Conservation (phyloP, 192 early-diverging fungal species). For the Kickxella alabastrina region DNA sequence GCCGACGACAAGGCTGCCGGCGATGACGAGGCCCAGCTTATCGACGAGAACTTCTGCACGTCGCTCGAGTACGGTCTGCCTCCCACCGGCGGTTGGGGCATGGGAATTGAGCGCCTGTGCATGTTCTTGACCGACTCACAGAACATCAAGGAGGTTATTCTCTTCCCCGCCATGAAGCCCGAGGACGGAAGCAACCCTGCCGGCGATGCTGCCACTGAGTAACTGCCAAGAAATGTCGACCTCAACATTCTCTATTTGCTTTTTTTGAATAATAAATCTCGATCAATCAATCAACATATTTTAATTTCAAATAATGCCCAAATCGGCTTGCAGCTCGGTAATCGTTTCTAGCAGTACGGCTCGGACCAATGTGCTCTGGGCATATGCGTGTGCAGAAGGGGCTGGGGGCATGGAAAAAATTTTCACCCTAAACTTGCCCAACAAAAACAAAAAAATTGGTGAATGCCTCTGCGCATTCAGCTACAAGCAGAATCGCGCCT, state of each 20-base stretch:
- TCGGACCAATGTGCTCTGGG: no score
- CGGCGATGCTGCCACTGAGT: neutral
- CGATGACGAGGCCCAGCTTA: constrained; percentile 97
- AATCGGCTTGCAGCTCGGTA: no score
- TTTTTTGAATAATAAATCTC: no score
- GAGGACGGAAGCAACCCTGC: constrained; percentile 32
- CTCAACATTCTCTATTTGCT: no score
- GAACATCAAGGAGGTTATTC: constrained; percentile 93
- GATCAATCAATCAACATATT: no score
- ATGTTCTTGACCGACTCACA: constrained; percentile 99
- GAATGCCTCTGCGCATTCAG: no score
- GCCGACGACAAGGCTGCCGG: constrained; percentile 95
- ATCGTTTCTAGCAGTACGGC: no score
- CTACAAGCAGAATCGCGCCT: no score
- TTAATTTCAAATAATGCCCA: no score
- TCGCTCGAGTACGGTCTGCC: constrained; percentile 96
- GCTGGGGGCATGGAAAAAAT: neutral
- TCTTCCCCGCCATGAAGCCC: constrained; percentile 72
- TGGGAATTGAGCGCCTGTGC: constrained; percentile 94
- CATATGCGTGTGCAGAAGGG: no score
- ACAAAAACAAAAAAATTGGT: neutral
- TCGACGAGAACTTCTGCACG: constrained; percentile 97
- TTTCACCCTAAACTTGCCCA: neutral
- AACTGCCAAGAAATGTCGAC: no score
- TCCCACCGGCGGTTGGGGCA: constrained; percentile 90